Conservation (phyloP, 2,329 filamentous ascomycete genomes). For the Cladobotryum protrusum region DNA sequence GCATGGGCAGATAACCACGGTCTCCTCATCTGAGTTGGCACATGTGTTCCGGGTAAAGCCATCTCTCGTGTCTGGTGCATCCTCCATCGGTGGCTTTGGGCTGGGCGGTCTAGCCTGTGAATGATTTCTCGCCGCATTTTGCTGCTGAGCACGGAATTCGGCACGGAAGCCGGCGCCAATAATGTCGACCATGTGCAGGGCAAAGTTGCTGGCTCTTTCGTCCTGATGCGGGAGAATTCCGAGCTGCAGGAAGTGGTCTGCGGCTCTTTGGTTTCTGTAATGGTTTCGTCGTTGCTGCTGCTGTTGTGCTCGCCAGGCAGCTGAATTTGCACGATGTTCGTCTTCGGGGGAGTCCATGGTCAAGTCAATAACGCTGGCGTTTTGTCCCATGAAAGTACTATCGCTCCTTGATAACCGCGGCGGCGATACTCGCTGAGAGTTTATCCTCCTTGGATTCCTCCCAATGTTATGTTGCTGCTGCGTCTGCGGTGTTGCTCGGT, state of each 20-base stretch:
- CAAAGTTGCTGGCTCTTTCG: slow-evolving; percentile 14
- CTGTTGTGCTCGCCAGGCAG: slow-evolving; percentile 10
- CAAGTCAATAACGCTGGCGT: slow-evolving; percentile 43
- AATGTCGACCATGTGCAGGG: slow-evolving; percentile 21
- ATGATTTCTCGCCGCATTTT: slow-evolving; percentile 24
- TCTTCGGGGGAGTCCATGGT: slow-evolving; percentile 40
- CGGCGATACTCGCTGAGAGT: slow-evolving; percentile 32
- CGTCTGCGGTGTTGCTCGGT: slow-evolving; percentile 24
- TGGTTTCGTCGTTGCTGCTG: slow-evolving; percentile 12
- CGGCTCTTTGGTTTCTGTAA: slow-evolving; percentile 6
- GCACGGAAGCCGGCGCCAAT: slow-evolving; percentile 16
- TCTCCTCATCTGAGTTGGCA: slow-evolving; percentile 45
- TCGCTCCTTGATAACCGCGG: slow-evolving; percentile 40
- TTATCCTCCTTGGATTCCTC: slow-evolving; percentile 37
- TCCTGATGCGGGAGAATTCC: slow-evolving; percentile 19
- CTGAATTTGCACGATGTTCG: slow-evolving; percentile 18
- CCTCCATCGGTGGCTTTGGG: slow-evolving; percentile 48
- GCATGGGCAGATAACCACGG: slow-evolving; percentile 74
- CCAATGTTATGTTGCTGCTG: slow-evolving; percentile 7
- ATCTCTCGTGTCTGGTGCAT: slow-evolving; percentile 57
- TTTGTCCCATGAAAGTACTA: slow-evolving; percentile 33
- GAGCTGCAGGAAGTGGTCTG: slow-evolving; percentile 22
- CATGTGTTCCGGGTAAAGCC: slow-evolving; percentile 74
- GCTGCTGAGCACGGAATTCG: background rate
- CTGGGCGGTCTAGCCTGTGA: slow-evolving; percentile 26